Evolutionary conservation across 1,139 yeast species (phyloP).

Genomic region (Lodderomyces beijingensis): DNA sequence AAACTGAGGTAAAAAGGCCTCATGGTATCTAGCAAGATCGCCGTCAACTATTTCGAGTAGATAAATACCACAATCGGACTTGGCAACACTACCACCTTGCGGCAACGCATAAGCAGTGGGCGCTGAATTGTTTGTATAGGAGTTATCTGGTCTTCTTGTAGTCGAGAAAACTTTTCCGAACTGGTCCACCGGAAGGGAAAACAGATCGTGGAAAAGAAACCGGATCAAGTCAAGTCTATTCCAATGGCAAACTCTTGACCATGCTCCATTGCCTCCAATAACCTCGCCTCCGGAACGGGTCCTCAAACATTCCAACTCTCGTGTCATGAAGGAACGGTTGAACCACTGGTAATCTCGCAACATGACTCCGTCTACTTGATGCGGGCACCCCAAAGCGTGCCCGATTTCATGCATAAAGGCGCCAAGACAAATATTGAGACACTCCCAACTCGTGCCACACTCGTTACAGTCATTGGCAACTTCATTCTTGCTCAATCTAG

Average conservation of each 20-base stretch:
- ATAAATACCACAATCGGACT: conserved; percentile 63
- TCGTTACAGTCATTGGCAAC: conserved; percentile 87
- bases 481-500: conserved; percentile 55
- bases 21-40: conserved; percentile 60
- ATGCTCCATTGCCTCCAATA: conserved; percentile 56
- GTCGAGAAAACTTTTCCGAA: conserved; percentile 30
- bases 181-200: conserved; percentile 63
- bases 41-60: conserved; percentile 62
- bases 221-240: conserved; percentile 74
- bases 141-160: conserved; percentile 18
- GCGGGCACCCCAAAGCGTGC: conserved; percentile 87
- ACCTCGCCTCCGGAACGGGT: conserved; percentile 32
- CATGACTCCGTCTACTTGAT: conserved; percentile 88
- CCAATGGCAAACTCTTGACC: conserved; percentile 65
- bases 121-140: conserved; percentile 17
- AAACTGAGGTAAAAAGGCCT: conserved; percentile 54
- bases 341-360: conserved; percentile 75
- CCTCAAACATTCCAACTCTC: conserved; percentile 59
- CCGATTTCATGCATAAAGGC: conserved; percentile 97
- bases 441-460: conserved; percentile 89
- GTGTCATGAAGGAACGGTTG: conserved; percentile 77
- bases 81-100: conserved; percentile 42
- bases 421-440: conserved; percentile 79
- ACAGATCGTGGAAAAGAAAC: conserved; percentile 77
- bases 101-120: conserved; percentile 27